phyloP scores from a whole-genome alignment of 176 grass and related monocot species.

The Zea mays region DNA sequence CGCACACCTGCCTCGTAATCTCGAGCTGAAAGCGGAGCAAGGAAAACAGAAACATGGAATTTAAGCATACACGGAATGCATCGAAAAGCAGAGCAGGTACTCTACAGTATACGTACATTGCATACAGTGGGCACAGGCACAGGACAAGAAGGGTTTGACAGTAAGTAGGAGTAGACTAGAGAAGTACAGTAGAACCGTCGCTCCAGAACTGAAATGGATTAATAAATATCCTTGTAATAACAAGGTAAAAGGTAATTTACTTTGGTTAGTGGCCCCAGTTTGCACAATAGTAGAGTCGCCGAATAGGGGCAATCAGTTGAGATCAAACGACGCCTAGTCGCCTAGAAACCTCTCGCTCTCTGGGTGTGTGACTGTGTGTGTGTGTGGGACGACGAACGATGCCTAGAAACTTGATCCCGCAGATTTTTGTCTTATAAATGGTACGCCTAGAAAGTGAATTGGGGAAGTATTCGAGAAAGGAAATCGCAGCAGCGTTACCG shows the following conservation, averaged over 20 bases:
- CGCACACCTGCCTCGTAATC: slow-evolving; percentile 53
- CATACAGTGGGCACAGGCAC: not conserved
- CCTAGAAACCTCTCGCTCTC: too few relatives aligned
- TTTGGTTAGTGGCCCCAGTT: not conserved
- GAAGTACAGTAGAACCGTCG: not conserved
- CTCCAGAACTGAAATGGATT: not conserved
- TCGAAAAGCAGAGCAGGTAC: not conserved
- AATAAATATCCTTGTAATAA: not conserved
- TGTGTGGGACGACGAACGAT: too few relatives aligned
- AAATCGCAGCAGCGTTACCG: slow-evolving; percentile 36
- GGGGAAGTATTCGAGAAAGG: not conserved
- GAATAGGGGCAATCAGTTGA: not conserved
- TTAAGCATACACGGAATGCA: not conserved
- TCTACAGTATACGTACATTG: not conserved
- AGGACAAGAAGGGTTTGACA: not conserved
- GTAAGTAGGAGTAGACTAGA: not conserved
- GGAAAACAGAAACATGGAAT: not conserved
- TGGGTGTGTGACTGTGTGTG: too few relatives aligned
- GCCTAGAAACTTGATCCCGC: not conserved
- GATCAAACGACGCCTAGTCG: not conserved
- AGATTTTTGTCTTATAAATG: not conserved
- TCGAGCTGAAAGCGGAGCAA: slow-evolving; percentile 34
- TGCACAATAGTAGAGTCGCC: not conserved
- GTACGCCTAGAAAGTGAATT: not conserved
- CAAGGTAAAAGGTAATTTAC: not conserved